Base-by-base conservation (phyloP, 495 filamentous ascomycete species). In the Lasiosphaeria ovina region DNA sequence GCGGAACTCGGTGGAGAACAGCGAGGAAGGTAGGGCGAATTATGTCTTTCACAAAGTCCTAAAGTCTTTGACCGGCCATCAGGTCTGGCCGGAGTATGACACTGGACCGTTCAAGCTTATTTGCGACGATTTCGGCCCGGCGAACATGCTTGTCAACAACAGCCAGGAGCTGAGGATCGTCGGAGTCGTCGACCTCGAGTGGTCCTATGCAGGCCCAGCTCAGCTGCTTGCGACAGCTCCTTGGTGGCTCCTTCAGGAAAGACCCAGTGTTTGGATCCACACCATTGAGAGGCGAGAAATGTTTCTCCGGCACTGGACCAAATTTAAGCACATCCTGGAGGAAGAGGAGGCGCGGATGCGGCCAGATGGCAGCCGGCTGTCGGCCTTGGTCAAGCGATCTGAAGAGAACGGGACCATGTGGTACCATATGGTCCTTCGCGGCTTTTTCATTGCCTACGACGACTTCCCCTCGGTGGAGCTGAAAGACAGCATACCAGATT, bases 181-280 rank as follows among this genome's bases (percentile, higher is more conserved):
- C 16, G 51, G 51, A 12, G 32, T 53, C 1, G 34, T 53, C 32
- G 51, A 53, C 17, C 12, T 36, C 1, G 51, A 53, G 32, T 53
- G 32, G 33, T 35, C 51, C 3, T 53, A 53, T 36, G 14, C 51
- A 8, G 33, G 51, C 34, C 51, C 51, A 11, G 51, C 51, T 16
- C 51, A 53, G 51, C 33, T 53, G 7, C 51, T 53, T 12, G 51
- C 10, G 33, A 53, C 51, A 2, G 51, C 51, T 4, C 33, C 51
- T 34, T 53, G 51, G 51, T 53, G 51, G 51, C 51, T 53, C 7
- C 33, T 53, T 1, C 51, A 36, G 51, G 51, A 53, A 35, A 53
- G 51, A 10, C 51, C 33, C 4, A 12, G 36, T 4, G 2, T 53
- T 1, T 53, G 51, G 51, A 34, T 36, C 33, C 14, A 14, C 11